phyloP scores from a whole-genome alignment of 23 red algal species.

The Gracilaria domingensis region DNA sequence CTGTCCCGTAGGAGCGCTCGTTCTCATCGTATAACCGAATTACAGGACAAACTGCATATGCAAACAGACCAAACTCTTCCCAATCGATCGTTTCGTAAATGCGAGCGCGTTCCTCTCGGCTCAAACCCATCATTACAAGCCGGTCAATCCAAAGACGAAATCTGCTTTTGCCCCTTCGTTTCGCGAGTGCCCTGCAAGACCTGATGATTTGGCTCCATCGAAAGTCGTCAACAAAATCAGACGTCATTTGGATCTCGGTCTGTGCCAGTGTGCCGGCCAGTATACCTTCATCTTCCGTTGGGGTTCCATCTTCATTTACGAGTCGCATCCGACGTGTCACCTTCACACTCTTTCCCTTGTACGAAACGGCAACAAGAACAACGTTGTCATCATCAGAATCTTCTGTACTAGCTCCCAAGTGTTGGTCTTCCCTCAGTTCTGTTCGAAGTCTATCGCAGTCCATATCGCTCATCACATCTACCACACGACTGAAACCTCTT shows the following conservation, averaged over 20 bases:
- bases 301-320: constrained; percentile 12
- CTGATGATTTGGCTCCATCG: constrained; percentile 37
- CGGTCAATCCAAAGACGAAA: constrained; percentile 36
- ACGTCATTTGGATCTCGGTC: neutral
- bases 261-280: neutral
- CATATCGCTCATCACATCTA: neutral
- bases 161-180: neutral
- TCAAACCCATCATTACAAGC: constrained; percentile 15
- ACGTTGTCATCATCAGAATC: neutral
- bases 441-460: constrained; percentile 10
- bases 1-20: constrained; percentile 10
- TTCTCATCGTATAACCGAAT: neutral
- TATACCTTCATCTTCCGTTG: constrained; percentile 5
- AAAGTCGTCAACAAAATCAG: constrained; percentile 32
- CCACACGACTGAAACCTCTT: constrained; percentile 22
- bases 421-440: neutral
- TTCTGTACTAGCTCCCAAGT: neutral
- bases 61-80: constrained; percentile 19
- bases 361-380: constrained; percentile 11
- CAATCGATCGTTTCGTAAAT: constrained; percentile 2
- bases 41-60: constrained; percentile 10
- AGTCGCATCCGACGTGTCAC: constrained; percentile 5
- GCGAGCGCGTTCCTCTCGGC: neutral
- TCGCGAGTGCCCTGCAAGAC: constrained; percentile 16
- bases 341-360: constrained; percentile 16